A percentile compares a stretch with the other conserved stretches of the same genome.
These are phyloP conservation scores for Fonsecaea pedrosoi DNA, from an alignment of 2,329 filamentous ascomycete genomes.

Conservation along the genomic window DNA sequence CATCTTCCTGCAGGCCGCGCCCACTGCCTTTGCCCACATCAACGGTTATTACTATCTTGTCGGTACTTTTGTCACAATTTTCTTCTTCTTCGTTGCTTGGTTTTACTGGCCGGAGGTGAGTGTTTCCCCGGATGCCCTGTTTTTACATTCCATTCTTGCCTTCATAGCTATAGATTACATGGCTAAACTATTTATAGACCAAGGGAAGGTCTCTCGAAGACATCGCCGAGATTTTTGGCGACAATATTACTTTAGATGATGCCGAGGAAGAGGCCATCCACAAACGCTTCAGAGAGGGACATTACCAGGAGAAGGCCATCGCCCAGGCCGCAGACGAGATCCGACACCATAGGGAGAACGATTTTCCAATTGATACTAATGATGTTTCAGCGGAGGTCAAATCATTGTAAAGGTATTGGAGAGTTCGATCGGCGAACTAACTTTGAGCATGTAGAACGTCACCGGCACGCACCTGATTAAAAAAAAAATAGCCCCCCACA, in stretches of 20 bases:
- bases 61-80: conserved; percentile 42
- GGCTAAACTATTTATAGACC: conserved; percentile 48
- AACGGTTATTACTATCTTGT: conserved; percentile 45
- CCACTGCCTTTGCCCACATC: conserved; percentile 43
- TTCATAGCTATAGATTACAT: neutral
- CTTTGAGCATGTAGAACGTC: neutral
- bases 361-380: neutral
- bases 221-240: conserved; percentile 69
- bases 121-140: neutral
- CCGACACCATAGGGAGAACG: neutral
- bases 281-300: conserved; percentile 5
- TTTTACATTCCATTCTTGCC: neutral
- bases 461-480: neutral
- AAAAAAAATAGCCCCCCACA: neutral
- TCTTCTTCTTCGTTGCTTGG: conserved; percentile 72
- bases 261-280: conserved; percentile 13
- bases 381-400: neutral
- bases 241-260: conserved; percentile 9
- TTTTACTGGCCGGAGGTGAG: conserved; percentile 68
- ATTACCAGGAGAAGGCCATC: conserved; percentile 8
- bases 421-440: neutral
- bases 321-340: neutral
- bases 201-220: conserved; percentile 74
- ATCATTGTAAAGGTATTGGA: neutral
- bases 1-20: conserved; percentile 28